Conservation (phyloP, 495 filamentous ascomycete genomes). For the Bombardia bombarda region DNA sequence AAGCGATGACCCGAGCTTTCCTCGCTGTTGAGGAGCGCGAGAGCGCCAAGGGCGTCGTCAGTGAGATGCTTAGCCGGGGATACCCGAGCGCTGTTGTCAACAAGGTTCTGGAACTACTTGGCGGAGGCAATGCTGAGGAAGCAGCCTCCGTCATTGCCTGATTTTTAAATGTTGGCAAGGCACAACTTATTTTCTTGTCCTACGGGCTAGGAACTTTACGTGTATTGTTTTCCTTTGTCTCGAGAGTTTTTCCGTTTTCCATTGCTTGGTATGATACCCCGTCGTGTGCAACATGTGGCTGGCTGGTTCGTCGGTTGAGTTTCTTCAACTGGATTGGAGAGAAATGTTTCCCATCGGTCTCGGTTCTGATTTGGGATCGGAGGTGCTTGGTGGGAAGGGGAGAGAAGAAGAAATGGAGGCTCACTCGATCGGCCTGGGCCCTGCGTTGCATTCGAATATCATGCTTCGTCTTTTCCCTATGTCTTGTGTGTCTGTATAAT, state of each 20-base stretch:
- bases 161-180: neutral
- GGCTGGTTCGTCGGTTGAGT: constrained; percentile 1
- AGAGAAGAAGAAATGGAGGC: too few relatives aligned
- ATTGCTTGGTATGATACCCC: constrained; percentile 29
- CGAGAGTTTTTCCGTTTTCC: constrained; percentile 8
- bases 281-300: constrained; percentile 9
- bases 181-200: neutral
- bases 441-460: neutral
- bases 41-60: constrained; percentile 65
- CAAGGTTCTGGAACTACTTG: constrained; percentile 86
- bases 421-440: neutral
- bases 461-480: constrained; percentile 1
- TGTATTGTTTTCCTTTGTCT: constrained; percentile 18
- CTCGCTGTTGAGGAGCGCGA: constrained; percentile 72
- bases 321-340: neutral
- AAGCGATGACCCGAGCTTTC: constrained; percentile 95
- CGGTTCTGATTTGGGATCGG: neutral
- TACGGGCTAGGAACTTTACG: neutral
- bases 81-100: constrained; percentile 86
- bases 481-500: neutral
- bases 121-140: constrained; percentile 42
- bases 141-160: constrained; percentile 5
- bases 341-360: neutral
- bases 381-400: too few relatives aligned
- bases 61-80: constrained; percentile 83